These are phyloP conservation scores for Trifolium subterraneum DNA, from an alignment of 306 rosid species.

Conservation along the genomic window DNA sequence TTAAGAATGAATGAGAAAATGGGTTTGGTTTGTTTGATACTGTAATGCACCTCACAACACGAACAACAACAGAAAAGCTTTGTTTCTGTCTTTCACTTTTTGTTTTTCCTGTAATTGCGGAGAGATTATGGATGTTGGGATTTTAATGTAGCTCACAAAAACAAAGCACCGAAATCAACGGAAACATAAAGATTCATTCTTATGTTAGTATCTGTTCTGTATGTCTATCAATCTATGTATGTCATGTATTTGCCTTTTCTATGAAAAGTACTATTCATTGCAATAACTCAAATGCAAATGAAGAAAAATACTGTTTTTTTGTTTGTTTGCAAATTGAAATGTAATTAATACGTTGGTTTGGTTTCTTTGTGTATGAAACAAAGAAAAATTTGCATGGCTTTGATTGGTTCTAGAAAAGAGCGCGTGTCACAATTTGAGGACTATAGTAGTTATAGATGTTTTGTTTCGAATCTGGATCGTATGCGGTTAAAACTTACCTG, in stretches of 20 bases:
- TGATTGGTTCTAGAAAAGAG: slow-evolving; percentile 16
- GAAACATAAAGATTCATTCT: slow-evolving; percentile 15
- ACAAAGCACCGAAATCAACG: slow-evolving; percentile 65
- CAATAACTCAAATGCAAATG: slow-evolving; percentile 8
- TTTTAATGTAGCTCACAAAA: slow-evolving; percentile 46
- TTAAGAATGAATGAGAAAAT: slow-evolving; percentile 18
- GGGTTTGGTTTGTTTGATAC: not conserved
- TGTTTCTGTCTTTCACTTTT: slow-evolving; percentile 30
- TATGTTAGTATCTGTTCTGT: not conserved
- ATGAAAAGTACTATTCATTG: slow-evolving; percentile 14
- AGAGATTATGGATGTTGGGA: slow-evolving; percentile 43
- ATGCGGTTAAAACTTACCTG: too few species aligned
- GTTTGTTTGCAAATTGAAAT: not conserved
- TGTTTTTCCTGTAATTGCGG: slow-evolving; percentile 77
- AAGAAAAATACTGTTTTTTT: too few species aligned
- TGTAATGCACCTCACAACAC: not conserved
- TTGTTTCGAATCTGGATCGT: not conserved
- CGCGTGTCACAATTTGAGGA: slow-evolving; percentile 9
- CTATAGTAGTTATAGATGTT: not conserved
- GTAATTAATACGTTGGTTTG: not conserved
- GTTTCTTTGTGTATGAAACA: slow-evolving; percentile 19
- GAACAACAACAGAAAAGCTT: not conserved
- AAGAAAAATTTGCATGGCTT: slow-evolving; percentile 39
- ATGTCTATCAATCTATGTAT: not conserved
- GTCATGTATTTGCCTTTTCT: slow-evolving; percentile 31